Percentiles rank a stretch among this genome's conserved stretches.
phyloP scores from a whole-genome alignment of 495 filamentous ascomycete species.

The Penicillium steckii region DNA sequence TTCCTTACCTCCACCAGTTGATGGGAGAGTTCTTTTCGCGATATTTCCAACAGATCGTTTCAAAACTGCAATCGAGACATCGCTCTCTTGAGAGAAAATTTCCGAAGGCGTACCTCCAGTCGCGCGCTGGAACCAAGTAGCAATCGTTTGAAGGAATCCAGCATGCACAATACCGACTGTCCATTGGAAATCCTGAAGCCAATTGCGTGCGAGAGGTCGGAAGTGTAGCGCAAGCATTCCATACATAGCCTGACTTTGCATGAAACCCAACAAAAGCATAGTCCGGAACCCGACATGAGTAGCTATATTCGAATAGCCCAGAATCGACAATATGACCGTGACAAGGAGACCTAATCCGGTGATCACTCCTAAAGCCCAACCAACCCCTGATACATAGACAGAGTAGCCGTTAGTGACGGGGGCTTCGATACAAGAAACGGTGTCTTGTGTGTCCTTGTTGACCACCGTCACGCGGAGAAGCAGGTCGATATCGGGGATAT shows the following conservation, averaged over 20 bases:
- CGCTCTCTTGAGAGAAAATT: conserved; percentile 67
- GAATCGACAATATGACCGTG: conserved; percentile 73
- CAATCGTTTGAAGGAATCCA: conserved; percentile 78
- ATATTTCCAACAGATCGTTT: conserved; percentile 62
- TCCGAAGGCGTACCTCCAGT: conserved; percentile 85
- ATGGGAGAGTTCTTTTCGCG: conserved; percentile 41
- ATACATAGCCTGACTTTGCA: conserved; percentile 91
- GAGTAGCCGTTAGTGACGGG: conserved; percentile 87
- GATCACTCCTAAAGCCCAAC: conserved; percentile 83
- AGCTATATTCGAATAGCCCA: conserved; percentile 90
- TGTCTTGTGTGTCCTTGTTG: conserved; percentile 51
- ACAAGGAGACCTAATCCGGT: conserved; percentile 76
- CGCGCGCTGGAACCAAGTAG: conserved; percentile 93
- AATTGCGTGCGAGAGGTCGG: conserved; percentile 84
- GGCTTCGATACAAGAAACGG: conserved; percentile 84
- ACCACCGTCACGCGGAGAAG: conserved; percentile 76
- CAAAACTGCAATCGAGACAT: conserved; percentile 77
- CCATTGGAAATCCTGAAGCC: conserved; percentile 99
- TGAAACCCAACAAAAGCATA: conserved; percentile 90
- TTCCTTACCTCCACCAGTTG: conserved; percentile 49
- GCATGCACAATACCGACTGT: conserved; percentile 92
- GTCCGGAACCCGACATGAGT: conserved; percentile 92
- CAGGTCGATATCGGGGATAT: conserved; percentile 88
- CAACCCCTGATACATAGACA: conserved; percentile 82
- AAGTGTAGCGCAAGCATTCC: conserved; percentile 77